A percentile compares a stretch with the other conserved stretches of the same genome.
Conservation (phyloP, 2,329 filamentous ascomycete genomes). For the Coniochaeta sp. region DNA sequence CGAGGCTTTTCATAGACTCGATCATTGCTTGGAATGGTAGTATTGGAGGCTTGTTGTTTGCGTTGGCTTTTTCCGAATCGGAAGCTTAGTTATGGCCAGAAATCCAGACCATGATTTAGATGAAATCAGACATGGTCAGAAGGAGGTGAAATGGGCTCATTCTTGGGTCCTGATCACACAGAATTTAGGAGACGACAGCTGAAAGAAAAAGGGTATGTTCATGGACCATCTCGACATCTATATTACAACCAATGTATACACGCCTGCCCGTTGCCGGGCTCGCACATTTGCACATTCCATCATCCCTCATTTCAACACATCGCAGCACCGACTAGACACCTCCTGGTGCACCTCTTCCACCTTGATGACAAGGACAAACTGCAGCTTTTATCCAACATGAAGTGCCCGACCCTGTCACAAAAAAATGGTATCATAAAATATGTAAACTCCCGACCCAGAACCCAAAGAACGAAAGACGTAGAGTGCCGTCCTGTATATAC, state of each 20-base stretch:
- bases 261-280: background rate
- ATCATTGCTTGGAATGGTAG: background rate
- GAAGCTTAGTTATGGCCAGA: too few relatives aligned
- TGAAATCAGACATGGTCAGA: background rate
- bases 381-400: background rate
- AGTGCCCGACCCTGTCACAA: background rate
- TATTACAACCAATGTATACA: background rate
- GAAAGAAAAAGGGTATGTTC: background rate
- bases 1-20: background rate
- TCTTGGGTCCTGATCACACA: too few relatives aligned
- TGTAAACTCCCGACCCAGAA: background rate
- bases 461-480: background rate
- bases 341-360: background rate
- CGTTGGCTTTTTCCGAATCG: background rate
- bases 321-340: background rate
- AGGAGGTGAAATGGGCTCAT: background rate
- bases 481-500: background rate
- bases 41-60: background rate
- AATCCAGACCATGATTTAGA: too few relatives aligned
- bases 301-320: background rate
- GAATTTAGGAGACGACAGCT: background rate
- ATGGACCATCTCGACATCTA: background rate
- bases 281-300: background rate
- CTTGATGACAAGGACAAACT: background rate
- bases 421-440: background rate